These are phyloP conservation scores for Globisporangium takayamanum DNA, from an alignment of 352 stramenopile genomes.

Conservation along the genomic window DNA sequence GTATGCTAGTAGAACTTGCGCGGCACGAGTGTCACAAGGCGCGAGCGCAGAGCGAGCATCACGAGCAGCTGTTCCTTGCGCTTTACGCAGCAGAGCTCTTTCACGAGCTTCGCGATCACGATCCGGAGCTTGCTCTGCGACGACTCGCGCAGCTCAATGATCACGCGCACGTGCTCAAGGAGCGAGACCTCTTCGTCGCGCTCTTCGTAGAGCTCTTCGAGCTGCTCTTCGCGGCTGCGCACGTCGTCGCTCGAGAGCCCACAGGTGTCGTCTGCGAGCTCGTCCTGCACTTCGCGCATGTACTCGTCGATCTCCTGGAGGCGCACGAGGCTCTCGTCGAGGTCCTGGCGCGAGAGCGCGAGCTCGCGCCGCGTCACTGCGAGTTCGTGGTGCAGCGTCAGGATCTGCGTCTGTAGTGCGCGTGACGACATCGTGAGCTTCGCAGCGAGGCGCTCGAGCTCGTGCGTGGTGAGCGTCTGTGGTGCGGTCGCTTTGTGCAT, in stretches of 20 bases:
- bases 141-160: constrained; percentile 39
- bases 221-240: constrained; percentile 36
- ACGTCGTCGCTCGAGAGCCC: constrained; percentile 12
- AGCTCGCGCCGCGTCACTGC: constrained; percentile 28
- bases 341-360: constrained; percentile 39
- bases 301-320: constrained; percentile 64
- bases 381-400: constrained; percentile 28
- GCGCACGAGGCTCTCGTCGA: constrained; percentile 40
- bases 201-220: constrained; percentile 52
- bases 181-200: constrained; percentile 53
- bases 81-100: constrained; percentile 33
- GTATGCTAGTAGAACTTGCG: constrained; percentile 26
- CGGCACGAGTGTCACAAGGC: constrained; percentile 43
- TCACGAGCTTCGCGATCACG: constrained; percentile 33
- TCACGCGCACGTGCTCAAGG: constrained; percentile 40
- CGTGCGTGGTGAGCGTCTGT: constrained; percentile 6
- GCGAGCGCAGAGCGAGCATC: constrained; percentile 39
- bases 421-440: constrained; percentile 46
- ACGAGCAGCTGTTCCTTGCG: constrained; percentile 47
- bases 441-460: constrained; percentile 40
- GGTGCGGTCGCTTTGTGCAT: constrained; percentile 7
- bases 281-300: constrained; percentile 39
- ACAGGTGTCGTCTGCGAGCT: constrained; percentile 28
- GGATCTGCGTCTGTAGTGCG: constrained; percentile 34
- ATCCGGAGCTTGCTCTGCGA: constrained; percentile 32